phyloP scores from a whole-genome alignment of 352 stramenopile genomes.

The Phytophthora syringae region DNA sequence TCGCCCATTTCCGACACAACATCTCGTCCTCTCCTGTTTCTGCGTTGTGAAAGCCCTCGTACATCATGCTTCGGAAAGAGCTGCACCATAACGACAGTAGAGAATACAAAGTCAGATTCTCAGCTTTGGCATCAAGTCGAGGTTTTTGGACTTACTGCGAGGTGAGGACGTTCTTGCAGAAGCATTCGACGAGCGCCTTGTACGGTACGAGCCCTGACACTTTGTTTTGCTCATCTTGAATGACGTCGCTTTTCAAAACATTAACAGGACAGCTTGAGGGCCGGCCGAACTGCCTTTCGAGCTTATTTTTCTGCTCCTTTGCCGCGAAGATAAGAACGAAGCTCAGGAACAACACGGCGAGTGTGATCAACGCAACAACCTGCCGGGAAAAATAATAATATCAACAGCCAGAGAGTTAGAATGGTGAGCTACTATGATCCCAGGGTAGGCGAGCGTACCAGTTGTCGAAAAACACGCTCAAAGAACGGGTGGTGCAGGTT shows the following conservation, averaged over 20 bases:
- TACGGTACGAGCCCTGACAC: slow-evolving; percentile 56
- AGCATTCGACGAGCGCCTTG: slow-evolving; percentile 84
- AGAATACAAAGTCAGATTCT: not conserved
- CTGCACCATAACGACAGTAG: slow-evolving; percentile 11
- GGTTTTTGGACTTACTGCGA: slow-evolving; percentile 38
- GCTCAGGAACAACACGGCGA: slow-evolving; percentile 72
- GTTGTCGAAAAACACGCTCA: slow-evolving; percentile 66
- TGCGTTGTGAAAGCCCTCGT: slow-evolving; percentile 60
- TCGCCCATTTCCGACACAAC: slow-evolving; percentile 73
- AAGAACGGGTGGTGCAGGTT: slow-evolving; percentile 77
- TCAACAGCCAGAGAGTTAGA: not conserved
- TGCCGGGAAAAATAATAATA: slow-evolving; percentile 13
- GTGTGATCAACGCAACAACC: slow-evolving; percentile 72
- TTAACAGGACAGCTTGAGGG: slow-evolving; percentile 62
- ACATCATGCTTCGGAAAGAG: slow-evolving; percentile 68
- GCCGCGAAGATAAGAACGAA: slow-evolving; percentile 81
- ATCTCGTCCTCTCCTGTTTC: slow-evolving; percentile 37
- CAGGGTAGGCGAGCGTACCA: slow-evolving; percentile 36
- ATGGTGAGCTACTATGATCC: not conserved
- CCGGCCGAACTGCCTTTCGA: slow-evolving; percentile 73
- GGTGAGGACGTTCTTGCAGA: slow-evolving; percentile 66
- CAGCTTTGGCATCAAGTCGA: not conserved
- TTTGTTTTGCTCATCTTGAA: slow-evolving; percentile 75
- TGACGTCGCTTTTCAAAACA: slow-evolving; percentile 69
- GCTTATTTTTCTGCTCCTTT: slow-evolving; percentile 74